phyloP scores from a whole-genome alignment of 495 filamentous ascomycete genomes.

The Glarea lozoyensis region DNA sequence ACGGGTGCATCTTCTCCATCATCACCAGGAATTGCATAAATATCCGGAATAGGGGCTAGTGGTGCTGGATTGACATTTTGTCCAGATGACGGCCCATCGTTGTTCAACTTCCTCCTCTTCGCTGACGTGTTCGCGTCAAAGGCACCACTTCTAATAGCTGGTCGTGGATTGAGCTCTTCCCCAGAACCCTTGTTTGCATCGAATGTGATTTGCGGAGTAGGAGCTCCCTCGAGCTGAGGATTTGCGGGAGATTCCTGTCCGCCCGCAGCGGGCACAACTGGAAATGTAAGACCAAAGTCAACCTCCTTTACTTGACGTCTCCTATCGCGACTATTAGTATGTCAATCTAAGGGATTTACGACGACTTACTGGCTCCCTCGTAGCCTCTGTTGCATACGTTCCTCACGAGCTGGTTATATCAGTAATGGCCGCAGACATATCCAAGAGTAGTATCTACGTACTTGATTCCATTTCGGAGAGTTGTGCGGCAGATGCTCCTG shows the following conservation, averaged over 20 bases:
- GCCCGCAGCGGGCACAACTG: constrained; percentile 3
- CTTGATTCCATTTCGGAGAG: constrained; percentile 6
- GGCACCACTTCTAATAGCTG: constrained; percentile 1
- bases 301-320: constrained; percentile 21
- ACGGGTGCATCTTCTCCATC: constrained; percentile 7
- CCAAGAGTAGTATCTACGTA: neutral
- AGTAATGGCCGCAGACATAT: neutral
- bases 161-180: neutral
- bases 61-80: constrained; percentile 12
- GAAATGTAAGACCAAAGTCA: constrained; percentile 20
- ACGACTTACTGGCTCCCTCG: constrained; percentile 19
- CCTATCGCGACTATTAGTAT: constrained; percentile 4
- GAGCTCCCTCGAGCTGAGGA: constrained; percentile 3
- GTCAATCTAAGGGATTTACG: neutral
- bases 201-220: constrained; percentile 4
- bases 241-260: neutral
- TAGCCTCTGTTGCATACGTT: constrained; percentile 19
- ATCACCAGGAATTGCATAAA: constrained; percentile 7
- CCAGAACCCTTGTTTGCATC: neutral
- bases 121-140: constrained; percentile 21
- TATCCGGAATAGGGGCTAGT: constrained; percentile 9
- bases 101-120: constrained; percentile 20
- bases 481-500: neutral
- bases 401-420: constrained; percentile 17
- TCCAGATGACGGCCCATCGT: constrained; percentile 9